Conservation (phyloP, 208 protist species). For the Vickermania spadyakhi region DNA sequence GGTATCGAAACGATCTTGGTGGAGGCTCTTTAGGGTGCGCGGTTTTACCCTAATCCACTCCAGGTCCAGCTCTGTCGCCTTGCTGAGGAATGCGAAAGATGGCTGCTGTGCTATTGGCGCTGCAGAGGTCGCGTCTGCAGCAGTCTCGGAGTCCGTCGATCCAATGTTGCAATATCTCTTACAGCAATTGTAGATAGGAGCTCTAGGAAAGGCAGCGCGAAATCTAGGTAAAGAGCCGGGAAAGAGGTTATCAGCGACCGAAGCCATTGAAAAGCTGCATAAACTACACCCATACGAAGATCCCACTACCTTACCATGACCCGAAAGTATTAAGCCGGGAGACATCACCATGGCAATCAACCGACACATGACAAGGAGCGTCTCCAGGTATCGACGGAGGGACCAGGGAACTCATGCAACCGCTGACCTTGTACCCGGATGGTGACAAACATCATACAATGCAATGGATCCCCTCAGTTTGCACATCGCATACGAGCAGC, state of each 20-base stretch:
- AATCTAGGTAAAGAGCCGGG: not conserved
- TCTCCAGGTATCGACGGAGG: not conserved
- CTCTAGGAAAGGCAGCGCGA: not conserved
- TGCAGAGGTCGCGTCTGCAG: not conserved
- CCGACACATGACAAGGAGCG: not conserved
- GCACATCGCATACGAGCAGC: slow-evolving; percentile 15
- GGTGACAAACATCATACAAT: slow-evolving; percentile 13
- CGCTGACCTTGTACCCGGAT: slow-evolving; percentile 4
- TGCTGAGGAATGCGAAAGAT: not conserved
- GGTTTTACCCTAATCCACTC: not conserved
- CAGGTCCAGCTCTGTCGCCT: not conserved
- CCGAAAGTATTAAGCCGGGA: not conserved
- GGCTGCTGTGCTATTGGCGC: not conserved
- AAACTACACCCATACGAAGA: not conserved
- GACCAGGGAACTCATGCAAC: not conserved
- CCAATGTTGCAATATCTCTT: not conserved
- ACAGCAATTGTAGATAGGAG: not conserved
- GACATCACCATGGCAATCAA: not conserved
- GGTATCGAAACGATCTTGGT: not conserved
- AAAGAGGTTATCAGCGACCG: not conserved
- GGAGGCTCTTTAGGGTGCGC: not conserved
- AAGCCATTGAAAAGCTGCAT: not conserved
- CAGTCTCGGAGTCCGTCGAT: not conserved
- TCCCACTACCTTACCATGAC: not conserved
- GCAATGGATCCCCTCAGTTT: slow-evolving; percentile 7